These are phyloP conservation scores for Petunia axillaris DNA, from an alignment of 257 asterid species.

Conservation along the genomic window DNA sequence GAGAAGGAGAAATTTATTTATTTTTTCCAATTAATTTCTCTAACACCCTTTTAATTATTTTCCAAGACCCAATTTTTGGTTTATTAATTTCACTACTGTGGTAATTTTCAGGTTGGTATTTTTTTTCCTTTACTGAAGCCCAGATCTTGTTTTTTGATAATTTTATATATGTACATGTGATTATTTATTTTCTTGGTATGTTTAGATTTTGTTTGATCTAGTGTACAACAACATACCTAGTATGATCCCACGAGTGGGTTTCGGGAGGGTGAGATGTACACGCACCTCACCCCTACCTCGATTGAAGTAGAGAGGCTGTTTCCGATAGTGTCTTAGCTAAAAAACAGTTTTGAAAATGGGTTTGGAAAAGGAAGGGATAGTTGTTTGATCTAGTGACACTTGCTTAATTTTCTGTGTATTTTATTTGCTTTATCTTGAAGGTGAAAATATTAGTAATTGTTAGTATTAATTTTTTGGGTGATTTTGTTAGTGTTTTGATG, in stretches of 20 bases:
- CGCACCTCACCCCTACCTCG: no score
- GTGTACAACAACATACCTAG: background rate
- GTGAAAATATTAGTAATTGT: background rate
- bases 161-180: background rate
- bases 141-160: conserved; percentile 29
- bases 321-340: no score
- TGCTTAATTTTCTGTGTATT: background rate
- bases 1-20: conserved; percentile 22
- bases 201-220: conserved; percentile 16
- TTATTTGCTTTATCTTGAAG: background rate
- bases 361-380: no score
- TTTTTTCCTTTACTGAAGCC: background rate
- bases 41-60: background rate
- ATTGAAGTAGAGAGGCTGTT: no score
- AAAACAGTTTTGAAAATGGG: no score
- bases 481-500: background rate
- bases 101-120: conserved; percentile 27
- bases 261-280: no score
- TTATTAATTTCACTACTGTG: background rate
- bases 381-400: conserved; percentile 18
- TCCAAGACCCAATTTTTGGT: background rate
- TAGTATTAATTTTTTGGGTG: background rate
- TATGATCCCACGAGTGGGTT: no score
- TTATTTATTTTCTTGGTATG: background rate
- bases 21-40: background rate